A percentile compares a stretch with the other conserved stretches of the same genome.
Conservation (phyloP, 768 basidiomycete species). For the Lentinula boryana region DNA sequence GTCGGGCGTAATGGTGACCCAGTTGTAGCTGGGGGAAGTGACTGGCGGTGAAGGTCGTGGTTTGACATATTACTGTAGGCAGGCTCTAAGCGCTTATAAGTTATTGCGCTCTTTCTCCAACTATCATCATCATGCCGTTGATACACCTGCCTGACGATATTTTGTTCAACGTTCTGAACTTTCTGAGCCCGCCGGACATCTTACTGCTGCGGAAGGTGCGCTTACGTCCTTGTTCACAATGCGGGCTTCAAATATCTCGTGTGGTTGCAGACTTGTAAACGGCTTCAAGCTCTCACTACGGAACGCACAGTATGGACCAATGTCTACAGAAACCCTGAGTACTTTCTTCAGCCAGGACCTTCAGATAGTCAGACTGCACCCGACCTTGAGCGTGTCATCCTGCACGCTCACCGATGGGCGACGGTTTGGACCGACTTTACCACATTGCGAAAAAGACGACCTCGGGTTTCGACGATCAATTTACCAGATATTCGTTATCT, state of each 20-base stretch:
- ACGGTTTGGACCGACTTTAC: background rate
- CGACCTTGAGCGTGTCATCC: background rate
- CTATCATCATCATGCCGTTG: background rate
- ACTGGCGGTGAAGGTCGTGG: background rate
- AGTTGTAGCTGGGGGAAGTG: background rate
- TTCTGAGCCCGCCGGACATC: background rate
- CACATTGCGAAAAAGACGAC: background rate
- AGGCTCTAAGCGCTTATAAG: too few species aligned
- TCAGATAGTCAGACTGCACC: background rate
- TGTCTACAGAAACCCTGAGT: background rate
- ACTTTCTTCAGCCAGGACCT: background rate
- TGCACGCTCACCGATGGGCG: background rate
- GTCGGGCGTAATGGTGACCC: background rate
- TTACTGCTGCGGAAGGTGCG: background rate
- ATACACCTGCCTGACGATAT: background rate
- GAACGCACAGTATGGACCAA: background rate
- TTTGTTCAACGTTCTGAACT: background rate
- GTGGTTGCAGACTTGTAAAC: background rate
- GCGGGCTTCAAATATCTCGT: background rate
- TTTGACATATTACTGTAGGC: background rate
- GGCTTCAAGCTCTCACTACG: background rate
- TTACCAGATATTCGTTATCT: background rate
- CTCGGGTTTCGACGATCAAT: background rate
- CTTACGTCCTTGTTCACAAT: background rate
- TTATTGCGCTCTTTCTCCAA: too few species aligned